These are phyloP conservation scores for Arachis monticola DNA, from an alignment of 331 rosid species.

Conservation along the genomic window DNA sequence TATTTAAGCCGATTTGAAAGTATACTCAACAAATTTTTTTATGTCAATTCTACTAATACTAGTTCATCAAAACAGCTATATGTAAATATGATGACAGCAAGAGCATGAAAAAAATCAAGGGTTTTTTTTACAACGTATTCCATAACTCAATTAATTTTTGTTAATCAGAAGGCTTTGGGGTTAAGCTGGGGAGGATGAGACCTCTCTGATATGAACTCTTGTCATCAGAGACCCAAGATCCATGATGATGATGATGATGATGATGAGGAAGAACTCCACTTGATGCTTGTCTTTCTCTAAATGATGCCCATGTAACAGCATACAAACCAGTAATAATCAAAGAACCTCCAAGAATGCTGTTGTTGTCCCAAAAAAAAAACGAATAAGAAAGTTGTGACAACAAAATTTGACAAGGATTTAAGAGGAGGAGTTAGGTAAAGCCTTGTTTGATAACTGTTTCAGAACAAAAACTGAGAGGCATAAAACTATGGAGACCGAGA, in stretches of 20 bases:
- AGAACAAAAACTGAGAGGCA: too few species aligned
- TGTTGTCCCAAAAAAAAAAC: constrained; percentile 19
- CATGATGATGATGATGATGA: constrained; percentile 24
- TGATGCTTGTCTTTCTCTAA: constrained; percentile 69
- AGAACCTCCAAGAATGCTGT: constrained; percentile 72
- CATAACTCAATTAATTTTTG: background rate
- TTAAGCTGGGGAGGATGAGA: constrained; percentile 49
- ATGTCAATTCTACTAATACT: background rate
- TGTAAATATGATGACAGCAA: constrained; percentile 4
- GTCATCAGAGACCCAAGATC: constrained; percentile 57
- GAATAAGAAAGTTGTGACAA: constrained; percentile 5
- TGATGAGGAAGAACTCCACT: constrained; percentile 51
- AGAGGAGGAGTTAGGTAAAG: background rate
- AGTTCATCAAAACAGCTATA: constrained; percentile 31
- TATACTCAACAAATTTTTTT: constrained; percentile 1
- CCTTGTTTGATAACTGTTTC: too few species aligned
- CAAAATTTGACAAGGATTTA: background rate
- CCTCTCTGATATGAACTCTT: constrained; percentile 63
- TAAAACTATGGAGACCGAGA: too few species aligned
- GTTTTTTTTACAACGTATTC: constrained; percentile 38
- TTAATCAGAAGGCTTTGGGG: constrained; percentile 77
- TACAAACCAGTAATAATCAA: constrained; percentile 83
- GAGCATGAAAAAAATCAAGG: constrained; percentile 21
- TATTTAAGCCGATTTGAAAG: constrained; percentile 1
- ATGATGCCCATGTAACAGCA: constrained; percentile 89